Evolutionary conservation across 2,329 filamentous ascomycete genomes (phyloP), one percentile per base, ranked within the genome.

Genomic region (Xylariaceae sp.): DNA sequence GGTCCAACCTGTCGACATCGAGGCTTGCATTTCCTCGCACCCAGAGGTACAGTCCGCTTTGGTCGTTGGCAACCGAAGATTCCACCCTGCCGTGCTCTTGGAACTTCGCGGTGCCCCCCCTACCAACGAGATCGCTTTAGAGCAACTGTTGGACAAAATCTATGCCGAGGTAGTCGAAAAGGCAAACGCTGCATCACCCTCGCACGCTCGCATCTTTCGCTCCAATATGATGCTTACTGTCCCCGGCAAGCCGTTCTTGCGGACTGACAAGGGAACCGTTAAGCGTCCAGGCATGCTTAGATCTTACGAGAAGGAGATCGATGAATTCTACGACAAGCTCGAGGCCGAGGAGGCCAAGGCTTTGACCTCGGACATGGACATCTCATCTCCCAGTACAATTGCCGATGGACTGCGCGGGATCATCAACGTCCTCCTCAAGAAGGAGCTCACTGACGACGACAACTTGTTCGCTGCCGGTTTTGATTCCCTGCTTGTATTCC

Each of bases 401-500:
- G 58, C 58, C 19, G 51, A 55, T 31, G 46, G 50, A 31, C 40
- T 62, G 31, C 50, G 54, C 12, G 45, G 50, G n/a, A 57, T 60
- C 19, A 54, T 60, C 54, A 50, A 48, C 17, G 41, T 54, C 5
- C 40, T 61, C 28, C 39, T 61, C 16, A 55, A 58, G 55, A 55
- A 57, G 31, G 48, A 60, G 6, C 17, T 64, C n/a, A 53, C 47
- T 5, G 54, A 57, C 12, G 59, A 62, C 14, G 59, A 61, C 10
- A 59, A 64, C 48, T 55, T 64, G 22, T 63, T 64, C 36, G 33
- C 53, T 9, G 60, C 51, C 19, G 73, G 69, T 14, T 62, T 74
- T 48, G 68, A 74, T 44, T 73, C 72, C 0, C 61, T 74, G 38
- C 66, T 60, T 14, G 59, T 60, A 5, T 60, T 60, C 51, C 59